Evolutionary conservation across 495 filamentous ascomycete genomes (phyloP), one percentile per base, ranked within the genome.

Genomic region (Tetracladium setigerum): DNA sequence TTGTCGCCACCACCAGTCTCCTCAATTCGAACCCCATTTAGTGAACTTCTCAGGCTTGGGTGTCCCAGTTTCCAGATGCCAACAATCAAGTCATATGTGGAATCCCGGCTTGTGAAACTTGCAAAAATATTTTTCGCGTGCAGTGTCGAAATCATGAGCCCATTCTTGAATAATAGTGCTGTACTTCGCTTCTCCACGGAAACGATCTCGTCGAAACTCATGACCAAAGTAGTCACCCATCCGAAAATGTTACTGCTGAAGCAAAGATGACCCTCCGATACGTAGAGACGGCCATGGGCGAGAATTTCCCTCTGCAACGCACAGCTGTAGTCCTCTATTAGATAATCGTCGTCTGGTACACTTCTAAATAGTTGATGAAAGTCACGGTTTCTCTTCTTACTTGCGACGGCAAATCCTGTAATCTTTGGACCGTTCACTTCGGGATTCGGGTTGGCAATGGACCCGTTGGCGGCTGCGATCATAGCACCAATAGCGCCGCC

Each of bases 201-300:
- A 27, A 97, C 87, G 41, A 99, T 83, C 62, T 99, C 92, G 60
- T 97, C 94, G 62, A 97, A 99, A 60, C 87, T 92, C 64, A 99
- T 95, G 34, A 99, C 90, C 24, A 97, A 68, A 4, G 89, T 97
- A 1, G 94, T 99, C 1, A 94, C 81, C 92, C 92, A 99, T 31
- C 92, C 92, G 31, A 99, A 75, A 42, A 99, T 99, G 60, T 99
- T 99, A 64, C 92, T 97, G 50, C 89, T 94, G 66, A 99, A 99
- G 68, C 92, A 99, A 31, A 99, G 82, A 55, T 99, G 90, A 4
- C 90, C 89, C 65, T 99, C 92, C 0, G 91, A 96, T 24, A 99
- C 84, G 57, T 99, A 99, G 12, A 99, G 76, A 33, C 92, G 78
- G 2, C 92, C 92, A 53, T 95, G 91, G 10, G 94, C 77, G 37